These are phyloP conservation scores for Penicillium subrubescens DNA, from an alignment of 495 filamentous ascomycete species.

Conservation along the genomic window DNA sequence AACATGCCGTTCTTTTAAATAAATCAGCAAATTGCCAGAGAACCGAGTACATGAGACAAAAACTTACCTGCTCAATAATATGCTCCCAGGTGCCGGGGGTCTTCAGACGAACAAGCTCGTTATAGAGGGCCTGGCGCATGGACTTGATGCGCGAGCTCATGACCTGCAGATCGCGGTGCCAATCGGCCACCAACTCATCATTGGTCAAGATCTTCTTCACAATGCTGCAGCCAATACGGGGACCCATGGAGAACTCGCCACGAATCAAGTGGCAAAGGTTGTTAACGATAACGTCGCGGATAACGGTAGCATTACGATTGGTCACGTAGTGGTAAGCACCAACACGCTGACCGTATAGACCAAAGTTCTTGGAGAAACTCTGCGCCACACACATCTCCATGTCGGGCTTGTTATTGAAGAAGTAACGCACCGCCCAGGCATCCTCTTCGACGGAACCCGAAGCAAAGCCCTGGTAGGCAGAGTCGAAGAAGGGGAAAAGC, in stretches of 20 bases:
- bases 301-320: slow-evolving; percentile 29
- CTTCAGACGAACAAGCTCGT: slow-evolving; percentile 43
- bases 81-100: slow-evolving; percentile 55
- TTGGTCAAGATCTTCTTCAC: slow-evolving; percentile 51
- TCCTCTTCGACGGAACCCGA: slow-evolving; percentile 55
- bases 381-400: slow-evolving; percentile 55
- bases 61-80: slow-evolving; percentile 47
- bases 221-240: slow-evolving; percentile 51
- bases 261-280: slow-evolving; percentile 51
- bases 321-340: slow-evolving; percentile 53
- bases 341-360: slow-evolving; percentile 56
- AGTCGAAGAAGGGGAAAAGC: slow-evolving; percentile 59
- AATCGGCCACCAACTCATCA: slow-evolving; percentile 43
- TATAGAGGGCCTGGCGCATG: slow-evolving; percentile 49
- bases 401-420: slow-evolving; percentile 50
- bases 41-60: neutral
- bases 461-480: slow-evolving; percentile 59
- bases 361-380: slow-evolving; percentile 60
- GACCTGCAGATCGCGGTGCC: slow-evolving; percentile 49
- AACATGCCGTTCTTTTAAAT: slow-evolving; percentile 54
- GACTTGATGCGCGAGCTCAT: slow-evolving; percentile 56
- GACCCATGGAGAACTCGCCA: slow-evolving; percentile 53
- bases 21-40: slow-evolving; percentile 9
- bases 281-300: slow-evolving; percentile 43
- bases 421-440: slow-evolving; percentile 56